Base-by-base conservation (phyloP, 208 protist species). In the Wallacemonas rigidus region DNA sequence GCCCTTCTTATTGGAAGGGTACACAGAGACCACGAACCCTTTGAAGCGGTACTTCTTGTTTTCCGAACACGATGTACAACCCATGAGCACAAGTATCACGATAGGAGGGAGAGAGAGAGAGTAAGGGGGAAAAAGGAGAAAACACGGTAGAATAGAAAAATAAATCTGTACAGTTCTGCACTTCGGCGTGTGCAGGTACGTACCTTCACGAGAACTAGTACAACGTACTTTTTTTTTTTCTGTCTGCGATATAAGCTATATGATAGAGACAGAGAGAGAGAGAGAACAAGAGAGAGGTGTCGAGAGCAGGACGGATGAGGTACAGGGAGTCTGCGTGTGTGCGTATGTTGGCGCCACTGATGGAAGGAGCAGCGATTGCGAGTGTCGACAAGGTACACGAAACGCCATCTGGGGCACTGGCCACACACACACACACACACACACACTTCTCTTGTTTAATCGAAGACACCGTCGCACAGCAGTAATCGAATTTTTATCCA, bases 11-110 rank as follows among this genome's bases (percentile, higher is more conserved):
- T 83, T 56, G 39, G 84, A 77, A 11, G 85, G 86, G 64, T 93
- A 95, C n/a, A 91, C 86, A 14, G 80, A 82, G 38, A 89, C 65
- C 45, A 95, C 89, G 58, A 94, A 92, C 64, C 81, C 79, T 45
- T 95, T 95, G 77, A 91, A 95, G 51, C 88, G 88, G 44, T 87
- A 89, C 69, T 82, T 89, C 41, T 81, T 80, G 54, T 85, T 74
- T 47, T 83, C 74, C 7, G 71, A 67, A 75, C 82, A 92, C 58
- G 77, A 61, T 5, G 67, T 44, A 35, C 40, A 71, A n/a, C 44
- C 63, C 47, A 69, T 54, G 48, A 26, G 39, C 7, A 63, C 9
- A 39, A 63, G 39, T 45, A 61, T 9, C 45, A 63, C 2, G 63
- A 41, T 54, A 48, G 7, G 41, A 58, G 47, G 11, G 26, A 36